Conservation (phyloP, 306 rosid species). For the Echinosophora koreensis region DNA sequence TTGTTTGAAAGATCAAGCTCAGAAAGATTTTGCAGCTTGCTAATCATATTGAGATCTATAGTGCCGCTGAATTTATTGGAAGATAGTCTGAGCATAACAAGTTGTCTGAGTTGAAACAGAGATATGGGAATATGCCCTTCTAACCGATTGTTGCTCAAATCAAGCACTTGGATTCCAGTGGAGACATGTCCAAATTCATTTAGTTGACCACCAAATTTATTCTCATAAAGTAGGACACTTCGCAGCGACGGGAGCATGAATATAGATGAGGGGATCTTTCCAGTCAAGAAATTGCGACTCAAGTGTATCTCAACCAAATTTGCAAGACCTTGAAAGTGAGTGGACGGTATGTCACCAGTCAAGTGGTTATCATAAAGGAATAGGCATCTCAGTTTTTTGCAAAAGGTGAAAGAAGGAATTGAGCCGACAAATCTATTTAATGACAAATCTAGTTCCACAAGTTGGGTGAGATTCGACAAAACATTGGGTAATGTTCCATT, state of each 20-base stretch:
- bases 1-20: too few species aligned
- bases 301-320: not conserved
- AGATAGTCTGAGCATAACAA: too few species aligned
- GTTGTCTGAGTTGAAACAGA: constrained; percentile 23
- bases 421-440: not conserved
- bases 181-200: not conserved
- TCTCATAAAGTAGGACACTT: not conserved
- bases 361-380: not conserved
- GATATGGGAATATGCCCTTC: constrained; percentile 44
- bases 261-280: constrained; percentile 11
- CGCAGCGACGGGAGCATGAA: constrained; percentile 6
- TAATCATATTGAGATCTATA: too few species aligned
- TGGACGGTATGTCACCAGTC: not conserved
- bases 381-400: not conserved
- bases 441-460: not conserved
- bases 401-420: constrained; percentile 6
- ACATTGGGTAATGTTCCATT: not conserved
- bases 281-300: not conserved
- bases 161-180: constrained; percentile 28
- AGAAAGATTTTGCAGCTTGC: too few species aligned
- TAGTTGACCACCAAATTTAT: not conserved
- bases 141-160: constrained; percentile 44
- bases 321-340: not conserved
- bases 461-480: constrained; percentile 2
- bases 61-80: too few species aligned